Evolutionary conservation across 805 yeast species (phyloP).

Genomic region (Candida krabiensis): DNA sequence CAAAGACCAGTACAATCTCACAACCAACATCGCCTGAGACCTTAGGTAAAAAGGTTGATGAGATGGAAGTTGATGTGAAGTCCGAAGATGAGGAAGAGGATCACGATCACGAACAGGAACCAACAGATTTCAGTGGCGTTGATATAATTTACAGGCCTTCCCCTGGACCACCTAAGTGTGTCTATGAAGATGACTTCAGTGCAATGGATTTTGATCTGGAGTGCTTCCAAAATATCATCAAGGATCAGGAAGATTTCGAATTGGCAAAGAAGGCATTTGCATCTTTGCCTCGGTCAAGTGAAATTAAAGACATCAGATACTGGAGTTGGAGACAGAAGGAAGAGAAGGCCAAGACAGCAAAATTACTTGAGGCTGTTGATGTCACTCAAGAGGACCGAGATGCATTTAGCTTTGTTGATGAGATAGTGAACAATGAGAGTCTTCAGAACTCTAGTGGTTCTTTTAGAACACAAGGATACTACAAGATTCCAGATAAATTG

Average conservation of each 20-base stretch:
- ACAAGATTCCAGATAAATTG: slow-evolving; percentile 67
- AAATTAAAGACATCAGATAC: slow-evolving; percentile 42
- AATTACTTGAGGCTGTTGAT: slow-evolving; percentile 21
- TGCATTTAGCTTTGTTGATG: slow-evolving; percentile 29
- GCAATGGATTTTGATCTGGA: slow-evolving; percentile 45
- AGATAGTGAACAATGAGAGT: slow-evolving; percentile 17
- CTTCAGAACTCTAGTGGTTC: slow-evolving; percentile 54
- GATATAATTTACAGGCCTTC: slow-evolving; percentile 51
- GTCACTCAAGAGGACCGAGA: slow-evolving; percentile 27
- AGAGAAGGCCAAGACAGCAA: slow-evolving; percentile 14
- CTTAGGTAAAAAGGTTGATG: slow-evolving; percentile 5
- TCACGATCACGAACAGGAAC: slow-evolving; percentile 7
- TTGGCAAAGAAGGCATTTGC: slow-evolving; percentile 49
- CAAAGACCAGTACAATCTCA: slow-evolving; percentile 14
- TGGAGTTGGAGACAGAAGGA: slow-evolving; percentile 68
- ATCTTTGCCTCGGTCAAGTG: slow-evolving; percentile 15
- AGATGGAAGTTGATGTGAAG: slow-evolving; percentile 27
- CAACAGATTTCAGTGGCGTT: slow-evolving; percentile 23
- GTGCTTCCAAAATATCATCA: slow-evolving; percentile 52
- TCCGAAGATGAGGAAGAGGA: slow-evolving; percentile 20
- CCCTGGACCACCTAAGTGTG: slow-evolving; percentile 52
- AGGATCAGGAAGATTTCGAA: slow-evolving; percentile 73
- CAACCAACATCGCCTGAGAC: slow-evolving; percentile 28
- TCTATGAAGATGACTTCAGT: slow-evolving; percentile 43
- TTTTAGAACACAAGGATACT: slow-evolving; percentile 71